Base-by-base conservation (phyloP, 2,329 filamentous ascomycete genomes). In the Alternaria sp. region DNA sequence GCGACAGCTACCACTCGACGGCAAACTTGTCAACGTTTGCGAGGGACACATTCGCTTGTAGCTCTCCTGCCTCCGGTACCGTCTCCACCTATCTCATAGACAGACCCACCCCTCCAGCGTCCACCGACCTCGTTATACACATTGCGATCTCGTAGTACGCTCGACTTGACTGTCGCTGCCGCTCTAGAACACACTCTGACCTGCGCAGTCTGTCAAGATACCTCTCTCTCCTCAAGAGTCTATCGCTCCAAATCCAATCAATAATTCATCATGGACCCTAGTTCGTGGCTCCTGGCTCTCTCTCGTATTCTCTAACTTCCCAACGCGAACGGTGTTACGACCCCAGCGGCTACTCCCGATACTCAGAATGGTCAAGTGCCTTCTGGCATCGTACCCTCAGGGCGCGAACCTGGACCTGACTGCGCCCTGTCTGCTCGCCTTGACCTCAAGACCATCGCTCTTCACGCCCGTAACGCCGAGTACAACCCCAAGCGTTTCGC, bases 401-500 rank as follows among this genome's bases (percentile, higher is more conserved):
- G 72, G 89, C 72, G 88, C 88, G 71, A 73, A 89, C 72, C 88
- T 88, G 70, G 92, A 96, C 76, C 79, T 97, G 77, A 94, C 92
- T 58, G 92, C 92, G 63, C 92, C 92, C 86, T 98, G 92, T 98
- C 84, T 96, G 97, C 94, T 82, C 93, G 94, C 72, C 84, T 98
- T 82, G 95, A 99, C 79, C 86, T 99, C 70, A 98, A 98, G 90
- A 98, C 95, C 72, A 98, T 99, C 79, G 95, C 95, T 72, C 86
- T 98, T 78, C 95, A 99, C 81, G 95, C 95, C 66, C 90, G 95
- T 81, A 99, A 98, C 79, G 95, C 95, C 65, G 95, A 98, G 85
- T 97, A 97, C 85, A 97, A 97, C 78, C 93, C 93, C 63, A 97
- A 97, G 93, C 94, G 94, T 90, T 98, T 98, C 77, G 95, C 94